Conservation (phyloP, 768 basidiomycete genomes). For the Leccinum rimulosum region DNA sequence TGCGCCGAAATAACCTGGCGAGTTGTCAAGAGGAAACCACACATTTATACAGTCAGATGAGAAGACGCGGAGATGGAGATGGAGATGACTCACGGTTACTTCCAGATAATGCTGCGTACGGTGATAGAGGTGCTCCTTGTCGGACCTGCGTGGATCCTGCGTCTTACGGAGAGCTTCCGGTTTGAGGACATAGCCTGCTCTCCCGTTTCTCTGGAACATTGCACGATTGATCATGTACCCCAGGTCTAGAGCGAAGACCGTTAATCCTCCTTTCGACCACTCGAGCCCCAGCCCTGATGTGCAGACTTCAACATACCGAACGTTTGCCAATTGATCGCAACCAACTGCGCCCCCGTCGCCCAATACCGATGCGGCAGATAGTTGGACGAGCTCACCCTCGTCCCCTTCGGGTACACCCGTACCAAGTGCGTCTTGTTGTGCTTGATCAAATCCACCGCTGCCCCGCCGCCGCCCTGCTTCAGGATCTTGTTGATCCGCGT, state of each 20-base stretch:
- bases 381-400: constrained; percentile 78
- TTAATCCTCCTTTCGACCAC: neutral
- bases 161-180: constrained; percentile 70
- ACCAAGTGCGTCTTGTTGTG: constrained; percentile 84
- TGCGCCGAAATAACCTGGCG: constrained; percentile 79
- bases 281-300: neutral
- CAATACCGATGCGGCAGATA: constrained; percentile 88
- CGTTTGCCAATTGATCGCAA: constrained; percentile 98
- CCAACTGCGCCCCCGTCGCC: constrained; percentile 85
- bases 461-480: constrained; percentile 50
- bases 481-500: constrained; percentile 72
- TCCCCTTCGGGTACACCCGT: constrained; percentile 84
- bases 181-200: constrained; percentile 87
- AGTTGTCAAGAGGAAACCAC: neutral
- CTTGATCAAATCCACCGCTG: constrained; percentile 66
- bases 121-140: constrained; percentile 54
- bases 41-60: neutral
- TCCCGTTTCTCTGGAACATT: constrained; percentile 92
- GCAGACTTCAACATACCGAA: constrained; percentile 57
- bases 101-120: constrained; percentile 61
- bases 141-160: constrained; percentile 47
- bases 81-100: constrained; percentile 47
- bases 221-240: constrained; percentile 92
- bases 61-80: neutral
- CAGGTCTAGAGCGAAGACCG: constrained; percentile 52